Base-by-base conservation (phyloP, 164 flowering plant species). In the Aristolochia contorta region DNA sequence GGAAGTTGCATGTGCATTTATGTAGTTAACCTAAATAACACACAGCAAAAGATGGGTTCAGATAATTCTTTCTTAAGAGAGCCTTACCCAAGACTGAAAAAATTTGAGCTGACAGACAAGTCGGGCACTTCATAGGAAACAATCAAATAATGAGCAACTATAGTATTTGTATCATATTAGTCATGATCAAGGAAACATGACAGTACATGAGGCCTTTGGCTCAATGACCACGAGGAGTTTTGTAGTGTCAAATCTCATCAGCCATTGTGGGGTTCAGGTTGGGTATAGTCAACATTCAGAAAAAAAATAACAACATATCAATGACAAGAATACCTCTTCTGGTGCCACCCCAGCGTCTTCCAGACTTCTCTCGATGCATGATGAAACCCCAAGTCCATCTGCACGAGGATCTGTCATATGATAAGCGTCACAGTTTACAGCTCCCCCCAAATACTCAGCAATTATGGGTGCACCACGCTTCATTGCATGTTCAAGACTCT, bases 401-500 rank as follows among this genome's bases (percentile, higher is more conserved):
- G 95, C 79, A 75, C 96, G 80, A 46, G 98, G 98, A 73, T 92
- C 98, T 54, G 96, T 91, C 98, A 91, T 84, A 69, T 91, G 98
- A 81, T 89, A 76, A 57, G 98, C 98, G 85, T 91, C 96, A 78
- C 98, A 91, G 56, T 80, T 91, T 47, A 91, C 76, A 55, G 96
- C 89, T 67, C 98, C 98, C 57, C 98, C 96, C 54, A 91, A 69
- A 67, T 89, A 91, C 71, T 91, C 96, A 4, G 94, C 98, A 71
- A 89, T 71, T 49, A 91, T 89, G 43, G 92, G 92, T 50, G 96
- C 96, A 63, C 76, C 87, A 61, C 98, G 84, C 66, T 85, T 89
- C 93, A 85, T 87, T 61, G 98, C 98, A 82, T 89, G 98, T 64
- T 92, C 96, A 82, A 89, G 83, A 74, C 96, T 89, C 77, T 91